phyloP scores from a whole-genome alignment of 129 eudicot species.

The Scalesia atractyloides region DNA sequence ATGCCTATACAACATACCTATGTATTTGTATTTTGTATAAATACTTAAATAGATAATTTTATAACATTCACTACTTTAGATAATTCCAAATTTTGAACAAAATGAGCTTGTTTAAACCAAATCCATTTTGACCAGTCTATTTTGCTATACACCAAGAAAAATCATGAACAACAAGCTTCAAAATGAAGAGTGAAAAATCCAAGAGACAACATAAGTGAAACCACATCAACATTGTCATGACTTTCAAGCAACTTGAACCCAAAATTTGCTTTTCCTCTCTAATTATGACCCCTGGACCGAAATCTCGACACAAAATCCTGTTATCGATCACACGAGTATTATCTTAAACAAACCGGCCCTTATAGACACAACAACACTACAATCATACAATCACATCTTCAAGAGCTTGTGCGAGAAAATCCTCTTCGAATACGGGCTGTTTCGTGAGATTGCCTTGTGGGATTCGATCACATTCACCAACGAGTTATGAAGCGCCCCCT shows the following conservation, averaged over 20 bases:
- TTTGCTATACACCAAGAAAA: not conserved
- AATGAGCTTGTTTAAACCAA: not conserved
- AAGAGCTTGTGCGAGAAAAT: conserved; percentile 70
- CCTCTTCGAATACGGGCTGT: conserved; percentile 81
- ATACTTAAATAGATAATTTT: too few species aligned
- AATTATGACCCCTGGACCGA: conserved; percentile 24
- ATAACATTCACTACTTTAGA: not conserved
- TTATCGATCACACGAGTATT: conserved; percentile 25
- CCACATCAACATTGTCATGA: conserved; percentile 35
- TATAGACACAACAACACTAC: conserved; percentile 42
- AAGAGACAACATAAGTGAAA: conserved; percentile 37
- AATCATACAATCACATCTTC: conserved; percentile 60
- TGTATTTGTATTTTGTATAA: too few species aligned
- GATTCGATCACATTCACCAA: conserved; percentile 74
- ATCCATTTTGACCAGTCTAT: not conserved
- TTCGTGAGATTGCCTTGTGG: conserved; percentile 62
- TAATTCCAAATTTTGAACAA: not conserved
- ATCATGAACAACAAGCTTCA: not conserved
- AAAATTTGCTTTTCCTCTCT: conserved; percentile 41
- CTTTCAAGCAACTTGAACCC: conserved; percentile 33
- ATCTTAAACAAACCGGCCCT: not conserved
- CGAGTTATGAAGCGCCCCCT: conserved; percentile 62
- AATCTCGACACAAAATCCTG: conserved; percentile 2
- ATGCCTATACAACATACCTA: too few species aligned
- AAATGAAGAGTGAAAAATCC: conserved; percentile 6